Evolutionary conservation across 2,329 filamentous ascomycete genomes (phyloP), one percentile per base, ranked within the genome.

Genomic region (Pseudocercospora pini-densiflorae): DNA sequence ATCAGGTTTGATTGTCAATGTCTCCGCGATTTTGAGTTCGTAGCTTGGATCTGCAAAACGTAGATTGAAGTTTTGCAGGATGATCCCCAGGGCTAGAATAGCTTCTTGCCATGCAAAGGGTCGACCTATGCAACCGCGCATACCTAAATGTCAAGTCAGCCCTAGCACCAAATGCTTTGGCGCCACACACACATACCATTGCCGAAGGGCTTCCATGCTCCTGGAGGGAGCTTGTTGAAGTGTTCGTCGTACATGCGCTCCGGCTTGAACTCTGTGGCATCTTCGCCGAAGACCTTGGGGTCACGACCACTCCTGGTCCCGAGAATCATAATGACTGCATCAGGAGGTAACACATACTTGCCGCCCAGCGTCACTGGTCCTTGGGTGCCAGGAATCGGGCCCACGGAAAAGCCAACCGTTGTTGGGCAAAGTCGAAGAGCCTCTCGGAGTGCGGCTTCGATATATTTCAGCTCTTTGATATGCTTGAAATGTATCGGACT

Each of bases 61-160:
- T 64, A 93, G 87, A 70, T 92, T 86, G 79, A 93, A 92, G 72
- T 89, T 90, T 72, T 92, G 90, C 64, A 93, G 81, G 12, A 92
- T 75, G 70, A 90, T 83, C 4, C 74, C 79, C 77, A 23, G 69
- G 66, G 57, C 77, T 67, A 92, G 78, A 1, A 90, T 74, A 1
- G 86, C 83, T 77, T 94, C 91, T 75, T 94, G 91, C 89, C 89
- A 91, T 1, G 91, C 74, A 36, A 93, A 93, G 0, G 87, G 84
- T 0, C 90, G 82, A 3, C 91, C 91, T 68, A 93, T 93, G 71
- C 91, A 94, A 0, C 81, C 89, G 59, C 91, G 82, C 68, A 85
- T 83, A 1, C 91, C 91, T 91, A 90, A 1, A 91, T 91, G 93
- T 29, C 40, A 43, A 43, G 40, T 43, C 16, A 43, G 40, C 16